Base-by-base conservation (phyloP, 2,329 filamentous ascomycete genomes). In the Escovopsis sp. region DNA sequence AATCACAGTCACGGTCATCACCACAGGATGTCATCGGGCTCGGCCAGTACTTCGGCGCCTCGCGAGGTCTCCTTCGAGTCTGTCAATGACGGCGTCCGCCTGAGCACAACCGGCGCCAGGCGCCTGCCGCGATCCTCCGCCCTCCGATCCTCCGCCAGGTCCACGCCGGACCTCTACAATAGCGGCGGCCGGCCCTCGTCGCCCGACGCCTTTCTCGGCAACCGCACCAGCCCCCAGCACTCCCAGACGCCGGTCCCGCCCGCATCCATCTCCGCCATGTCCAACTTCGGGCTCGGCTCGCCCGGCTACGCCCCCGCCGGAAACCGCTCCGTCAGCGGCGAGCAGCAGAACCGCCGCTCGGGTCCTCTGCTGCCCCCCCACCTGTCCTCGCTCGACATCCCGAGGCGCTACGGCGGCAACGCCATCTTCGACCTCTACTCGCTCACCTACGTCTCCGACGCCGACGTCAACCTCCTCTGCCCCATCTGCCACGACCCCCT, bases 401-500 rank as follows among this genome's bases (percentile, higher is more conserved):
- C 62, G 2, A 55, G 53, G 39, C 56, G 55, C 26, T 62, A 63
- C 44, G 62, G 62, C 23, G 62, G 62, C 44, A 49, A 53, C 38
- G 53, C 54, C 49, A 50, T 64, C 42, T 63, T 71, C 45, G 68
- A 72, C 53, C 56, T 71, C 53, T 63, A 65, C 46, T 58, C 61
- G 4, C 57, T 72, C 47, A 60, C 59, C 10, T 71, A 71, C 49
- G 59, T 64, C 43, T 49, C 53, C 36, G 65, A 62, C 15, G 53
- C 60, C 33, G 69, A 73, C 49, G 58, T 66, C 43, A 70, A 69
- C 39, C 56, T 72, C 11, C 60, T 74, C 43, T 70, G 66, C 40
- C 69, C 70, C 4, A 70, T 75, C 46, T 82, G 77, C 59, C 73
- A 73, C 50, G 68, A 74, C 10, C 72, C 77, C 3, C 67, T 81